Evolutionary conservation across 169 alveolate genomes (phyloP), one percentile per base, ranked within the genome.

Genomic region (Plasmodium coatneyi): DNA sequence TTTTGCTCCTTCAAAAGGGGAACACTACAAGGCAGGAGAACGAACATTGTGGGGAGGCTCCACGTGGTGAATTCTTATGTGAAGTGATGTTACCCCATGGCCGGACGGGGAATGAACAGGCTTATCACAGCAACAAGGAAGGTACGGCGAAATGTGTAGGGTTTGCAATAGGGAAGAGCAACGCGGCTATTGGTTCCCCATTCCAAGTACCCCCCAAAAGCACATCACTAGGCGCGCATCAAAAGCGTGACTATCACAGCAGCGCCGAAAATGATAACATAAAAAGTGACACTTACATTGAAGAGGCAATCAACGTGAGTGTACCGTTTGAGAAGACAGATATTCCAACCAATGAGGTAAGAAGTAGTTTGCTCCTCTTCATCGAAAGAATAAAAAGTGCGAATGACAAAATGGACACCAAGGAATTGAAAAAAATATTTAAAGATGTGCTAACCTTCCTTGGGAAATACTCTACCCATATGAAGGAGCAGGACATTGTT

Each of bases 331-430:
- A 82, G 30, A 82, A 82, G 36, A 39, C 34, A 25, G 32, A 28
- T 28, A 79, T 22, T 7, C 32, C 36, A 14, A 14, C 19, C 12
- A 56, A 87, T 12, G 72, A 79, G 32, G 6, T 66, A 7, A 49
- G 25, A 56, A 87, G 52, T 54, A 41, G 71, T 28, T 16, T 87
- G 60, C 81, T 39, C 49, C 7, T 28, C 12, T 87, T 78, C 56
- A 76, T 87, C 22, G 89, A 79, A 36, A 79, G 71, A 30, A 54
- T 78, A 19, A 87, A 87, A 72, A 79, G 79, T 78, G 36, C 81
- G 32, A 22, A 34, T 52, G 30, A 34, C 12, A 30, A 79, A 25
- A 16, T 56, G 43, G 54, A 30, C 52, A 6, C 52, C 25, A 30
- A 72, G 49, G 74, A 80, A 81, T 52, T 91, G 56, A 25, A 46